Conservation (phyloP, 805 yeast genomes). For the Candida krabiensis region DNA sequence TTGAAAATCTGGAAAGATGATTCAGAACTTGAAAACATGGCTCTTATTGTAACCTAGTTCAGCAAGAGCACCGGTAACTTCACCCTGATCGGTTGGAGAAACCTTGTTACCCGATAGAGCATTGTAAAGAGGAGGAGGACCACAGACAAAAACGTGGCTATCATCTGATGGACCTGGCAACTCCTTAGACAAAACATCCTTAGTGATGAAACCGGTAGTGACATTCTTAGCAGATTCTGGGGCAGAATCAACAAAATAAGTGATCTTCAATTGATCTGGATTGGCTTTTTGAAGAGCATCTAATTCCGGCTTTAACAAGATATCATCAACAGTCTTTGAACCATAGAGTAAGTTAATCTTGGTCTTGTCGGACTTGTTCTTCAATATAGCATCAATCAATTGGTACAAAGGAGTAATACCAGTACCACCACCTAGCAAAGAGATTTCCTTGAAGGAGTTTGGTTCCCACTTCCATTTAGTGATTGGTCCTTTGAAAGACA, state of each 20-base stretch:
- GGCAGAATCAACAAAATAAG: slow-evolving; percentile 76
- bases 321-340: slow-evolving; percentile 72
- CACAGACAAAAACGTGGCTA: slow-evolving; percentile 83
- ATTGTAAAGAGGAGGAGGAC: slow-evolving; percentile 90
- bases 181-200: slow-evolving; percentile 63
- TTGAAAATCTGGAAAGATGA: too few relatives aligned
- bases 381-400: slow-evolving; percentile 70
- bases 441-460: slow-evolving; percentile 76
- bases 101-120: slow-evolving; percentile 84
- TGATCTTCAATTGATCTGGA: slow-evolving; percentile 76
- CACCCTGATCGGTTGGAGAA: slow-evolving; percentile 93
- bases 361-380: slow-evolving; percentile 85
- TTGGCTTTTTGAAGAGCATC: slow-evolving; percentile 64
- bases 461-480: slow-evolving; percentile 88
- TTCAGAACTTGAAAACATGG: slow-evolving; percentile 84
- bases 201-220: slow-evolving; percentile 71
- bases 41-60: slow-evolving; percentile 88
- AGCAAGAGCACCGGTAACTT: slow-evolving; percentile 79
- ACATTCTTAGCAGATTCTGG: slow-evolving; percentile 48
- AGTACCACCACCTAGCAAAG: slow-evolving; percentile 92
- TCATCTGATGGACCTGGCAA: slow-evolving; percentile 65
- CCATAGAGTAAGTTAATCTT: slow-evolving; percentile 84
- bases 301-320: slow-evolving; percentile 74
- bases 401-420: slow-evolving; percentile 97
- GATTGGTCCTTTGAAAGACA: slow-evolving; percentile 92